Evolutionary conservation across 2,329 filamentous ascomycete genomes (phyloP).

Genomic region (Colletotrichum navitas): DNA sequence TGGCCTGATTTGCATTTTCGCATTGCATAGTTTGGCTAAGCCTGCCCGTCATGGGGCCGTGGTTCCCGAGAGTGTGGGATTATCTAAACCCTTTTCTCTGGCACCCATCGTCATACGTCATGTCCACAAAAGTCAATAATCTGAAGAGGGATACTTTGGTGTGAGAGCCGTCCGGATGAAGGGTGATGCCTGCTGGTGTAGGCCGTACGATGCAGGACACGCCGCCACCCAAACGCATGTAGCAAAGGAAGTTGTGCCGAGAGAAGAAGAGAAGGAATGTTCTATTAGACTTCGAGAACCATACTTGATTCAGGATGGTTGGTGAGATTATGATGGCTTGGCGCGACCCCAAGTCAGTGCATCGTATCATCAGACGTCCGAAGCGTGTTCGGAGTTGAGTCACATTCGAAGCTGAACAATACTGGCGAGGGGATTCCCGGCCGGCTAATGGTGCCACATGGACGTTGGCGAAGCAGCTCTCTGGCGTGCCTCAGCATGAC

Average conservation of each 20-base stretch:
- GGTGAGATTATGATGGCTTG: constrained; percentile 1
- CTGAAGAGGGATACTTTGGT: constrained; percentile 11
- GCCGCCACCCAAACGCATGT: constrained; percentile 22
- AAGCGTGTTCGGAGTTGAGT: constrained; percentile 2
- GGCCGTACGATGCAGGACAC: constrained; percentile 3
- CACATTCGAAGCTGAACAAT: constrained; percentile 1
- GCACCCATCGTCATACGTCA: constrained; percentile 22
- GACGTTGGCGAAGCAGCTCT: constrained; percentile 34
- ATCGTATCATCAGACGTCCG: background rate
- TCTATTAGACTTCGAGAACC: constrained; percentile 36
- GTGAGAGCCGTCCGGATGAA: constrained; percentile 24
- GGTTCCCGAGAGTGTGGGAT: constrained; percentile 20
- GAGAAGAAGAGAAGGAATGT: background rate
- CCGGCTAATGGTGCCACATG: constrained; percentile 29
- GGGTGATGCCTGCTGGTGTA: constrained; percentile 4
- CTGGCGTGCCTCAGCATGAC: background rate
- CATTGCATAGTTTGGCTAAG: constrained; percentile 14
- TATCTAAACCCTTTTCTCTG: constrained; percentile 19
- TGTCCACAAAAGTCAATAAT: constrained; percentile 25
- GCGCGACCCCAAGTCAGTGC: constrained; percentile 13
- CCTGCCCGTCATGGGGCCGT: background rate
- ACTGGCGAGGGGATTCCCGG: constrained; percentile 31
- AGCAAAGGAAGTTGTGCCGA: constrained; percentile 5
- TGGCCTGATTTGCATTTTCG: constrained; percentile 28
- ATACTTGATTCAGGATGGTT: constrained; percentile 30